Evolutionary conservation across 305 asterid genomes (phyloP), one percentile per base, ranked within the genome.

Genomic region (Ajuga reptans): DNA sequence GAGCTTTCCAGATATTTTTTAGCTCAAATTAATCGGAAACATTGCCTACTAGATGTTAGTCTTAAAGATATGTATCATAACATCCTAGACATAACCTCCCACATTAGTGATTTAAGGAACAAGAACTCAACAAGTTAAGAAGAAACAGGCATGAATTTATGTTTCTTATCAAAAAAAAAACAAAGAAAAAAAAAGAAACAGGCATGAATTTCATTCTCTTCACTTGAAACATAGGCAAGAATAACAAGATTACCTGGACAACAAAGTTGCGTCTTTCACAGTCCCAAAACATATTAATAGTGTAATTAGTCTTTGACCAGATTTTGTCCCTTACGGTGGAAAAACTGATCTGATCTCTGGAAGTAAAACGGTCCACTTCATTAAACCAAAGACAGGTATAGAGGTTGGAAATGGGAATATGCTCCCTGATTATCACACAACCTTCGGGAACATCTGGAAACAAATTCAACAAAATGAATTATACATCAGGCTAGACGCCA

Each of bases 381-480:
- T 86, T 90, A 73, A 88, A 90, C 97, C 97, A 88, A 55, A 90
- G 92, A 72, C 97, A 90, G 31, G 97, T 88, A 68, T 86, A 90
- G 69, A 90, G 92, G 71, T 88, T 83, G 70, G 94, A 80, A 74
- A 90, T 84, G 10, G 96, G 97, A 60, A 82, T 74, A 69, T 90
- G 94, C 78, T 88, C 97, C 79, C 81, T 84, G 65, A 90, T 68
- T 59, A 90, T 90, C 21, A 90, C 94, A 77, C 97, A 90, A 46
- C 97, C 97, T 82, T 90, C 97, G 1, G 96, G 96, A 78, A 90
- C 97, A 84, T 88, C 97, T 90, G 89, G 54, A 76, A 29, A 60
- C 43, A 71, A 50, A 24, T 50, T 37, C 50, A 43, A 55, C 1
- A 4, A 51, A 46, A 21, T 64, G 21, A 36, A 65, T 41, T 59